Conservation (phyloP, 2,329 filamentous ascomycete species). For the Ceratocystis ficicola region DNA sequence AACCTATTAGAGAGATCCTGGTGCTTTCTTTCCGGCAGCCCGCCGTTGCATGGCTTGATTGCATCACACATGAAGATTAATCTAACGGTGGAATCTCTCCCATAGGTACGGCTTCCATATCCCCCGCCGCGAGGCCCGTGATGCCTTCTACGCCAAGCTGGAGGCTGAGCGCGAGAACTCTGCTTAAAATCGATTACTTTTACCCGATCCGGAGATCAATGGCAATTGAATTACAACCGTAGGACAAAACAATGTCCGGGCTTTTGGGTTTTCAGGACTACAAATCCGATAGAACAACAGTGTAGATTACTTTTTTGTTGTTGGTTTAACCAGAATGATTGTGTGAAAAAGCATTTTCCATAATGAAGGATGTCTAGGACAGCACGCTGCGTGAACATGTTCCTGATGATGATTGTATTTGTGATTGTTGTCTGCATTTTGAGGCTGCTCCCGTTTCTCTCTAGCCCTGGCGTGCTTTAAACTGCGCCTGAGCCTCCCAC, state of each 20-base stretch:
- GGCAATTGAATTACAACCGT: neutral
- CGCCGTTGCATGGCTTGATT: neutral
- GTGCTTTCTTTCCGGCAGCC: too few species aligned
- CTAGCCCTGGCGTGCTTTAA: conserved; percentile 11
- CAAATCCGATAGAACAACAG: conserved; percentile 1
- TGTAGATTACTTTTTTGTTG: neutral
- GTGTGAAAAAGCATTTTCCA: neutral
- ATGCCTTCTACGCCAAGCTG: conserved; percentile 46
- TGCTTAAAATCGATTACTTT: conserved; percentile 20
- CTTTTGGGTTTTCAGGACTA: neutral
- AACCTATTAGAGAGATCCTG: too few species aligned
- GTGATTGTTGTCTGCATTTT: neutral
- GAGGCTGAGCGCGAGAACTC: conserved; percentile 42
- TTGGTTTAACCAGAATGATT: neutral
- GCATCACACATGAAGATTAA: neutral
- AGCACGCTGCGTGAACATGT: neutral
- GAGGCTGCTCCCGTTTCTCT: neutral
- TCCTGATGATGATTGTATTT: neutral
- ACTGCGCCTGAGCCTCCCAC: conserved; percentile 17
- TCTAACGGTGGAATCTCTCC: conserved; percentile 6
- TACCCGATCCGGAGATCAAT: neutral
- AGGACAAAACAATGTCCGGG: neutral
- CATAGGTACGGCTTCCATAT: conserved; percentile 51
- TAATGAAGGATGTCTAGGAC: neutral
- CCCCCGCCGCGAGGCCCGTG: conserved; percentile 46